Base-by-base conservation (phyloP, 805 yeast species). In the Barnettozyma sp. region DNA sequence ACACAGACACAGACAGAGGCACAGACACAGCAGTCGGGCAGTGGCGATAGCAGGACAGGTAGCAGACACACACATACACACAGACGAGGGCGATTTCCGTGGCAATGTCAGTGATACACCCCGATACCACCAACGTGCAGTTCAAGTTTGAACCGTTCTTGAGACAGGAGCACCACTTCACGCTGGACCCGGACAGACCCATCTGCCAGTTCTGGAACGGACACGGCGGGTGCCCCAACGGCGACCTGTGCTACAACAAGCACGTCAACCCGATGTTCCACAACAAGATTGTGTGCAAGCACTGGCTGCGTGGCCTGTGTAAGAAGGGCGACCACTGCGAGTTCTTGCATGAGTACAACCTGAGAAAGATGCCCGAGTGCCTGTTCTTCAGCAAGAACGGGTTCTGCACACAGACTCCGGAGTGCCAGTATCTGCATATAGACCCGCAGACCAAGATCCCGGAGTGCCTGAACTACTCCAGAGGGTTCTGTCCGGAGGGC, bases 311-410 rank as follows among this genome's bases (percentile, higher is more conserved):
- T 46, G 99, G 99, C 0, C 71, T 92, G 23, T 92, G 99, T 62
- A 92, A 92, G 62, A 90, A 90, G 66, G 94, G 94, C 34, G 95
- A 87, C 48, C 85, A 84, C 46, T 92, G 99, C 60, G 99, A 92
- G 64, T 92, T 85, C 52, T 62, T 92, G 30, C 99, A 92, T 60
- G 99, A 92, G 56, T 88, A 88, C 54, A 90, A 92, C 54, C 63
- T 92, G 49, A 70, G 94, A 41, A 86, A 84, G 60, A 90, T 92
- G 94, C 97, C 97, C 4, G 98, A 92, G 58, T 92, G 99, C 58
- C 73, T 86, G 17, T 84, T 85, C 58, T 90, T 74, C 58, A 70
- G 86, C 29, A 79, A 85, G 56, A 66, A 68, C 44, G 94, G 94
- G 6, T 80, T 71, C 48, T 90, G 98, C 58, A 82, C 94, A 6